Evolutionary conservation across 2,329 filamentous ascomycete species (phyloP), one percentile per base, ranked within the genome.

Genomic region (Aureobasidium sp.): DNA sequence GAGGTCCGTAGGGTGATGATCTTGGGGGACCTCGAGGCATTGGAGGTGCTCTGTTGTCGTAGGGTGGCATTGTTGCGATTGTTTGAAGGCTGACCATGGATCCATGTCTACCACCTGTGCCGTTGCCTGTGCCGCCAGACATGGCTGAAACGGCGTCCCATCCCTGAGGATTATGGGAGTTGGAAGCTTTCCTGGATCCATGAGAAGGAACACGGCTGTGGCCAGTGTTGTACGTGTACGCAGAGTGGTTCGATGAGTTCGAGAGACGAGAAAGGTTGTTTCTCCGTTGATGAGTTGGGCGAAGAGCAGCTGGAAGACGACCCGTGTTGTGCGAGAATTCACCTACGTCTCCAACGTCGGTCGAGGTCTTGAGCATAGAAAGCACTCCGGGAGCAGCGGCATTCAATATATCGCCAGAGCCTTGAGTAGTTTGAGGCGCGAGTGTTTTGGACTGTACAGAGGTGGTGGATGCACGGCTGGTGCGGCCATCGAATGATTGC

Each of bases 321-420:
- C 71, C 70, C 40, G 69, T 68, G 64, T 74, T 70, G 67, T 74
- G 73, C 6, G 71, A 71, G 19, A 78, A 68, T 31, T 72, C 68
- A 12, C 72, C 76, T 52, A 80, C 70, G 64, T 79, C 75, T 56
- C 78, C 77, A 53, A 78, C 74, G 66, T 80, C 78, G 1, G 77
- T 80, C 9, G 75, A 75, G 12, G 77, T 80, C 62, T 76, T 76
- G 61, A 80, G 76, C 78, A 81, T 81, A 64, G 76, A 78, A 69
- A 77, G 71, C 63, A 80, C 74, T 44, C 75, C 77, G 29, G 75
- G 74, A 70, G 68, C 62, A 62, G 71, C 58, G 49, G 68, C 62
- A 62, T 68, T 64, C 66, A 69, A 63, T 64, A 66, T 63, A 64
- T 70, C 69, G 17, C 22, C 24, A 5, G 44, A 50, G n/a, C 22